Conservation (phyloP, 2,329 filamentous ascomycete genomes). For the Clonostachys rhizophaga region DNA sequence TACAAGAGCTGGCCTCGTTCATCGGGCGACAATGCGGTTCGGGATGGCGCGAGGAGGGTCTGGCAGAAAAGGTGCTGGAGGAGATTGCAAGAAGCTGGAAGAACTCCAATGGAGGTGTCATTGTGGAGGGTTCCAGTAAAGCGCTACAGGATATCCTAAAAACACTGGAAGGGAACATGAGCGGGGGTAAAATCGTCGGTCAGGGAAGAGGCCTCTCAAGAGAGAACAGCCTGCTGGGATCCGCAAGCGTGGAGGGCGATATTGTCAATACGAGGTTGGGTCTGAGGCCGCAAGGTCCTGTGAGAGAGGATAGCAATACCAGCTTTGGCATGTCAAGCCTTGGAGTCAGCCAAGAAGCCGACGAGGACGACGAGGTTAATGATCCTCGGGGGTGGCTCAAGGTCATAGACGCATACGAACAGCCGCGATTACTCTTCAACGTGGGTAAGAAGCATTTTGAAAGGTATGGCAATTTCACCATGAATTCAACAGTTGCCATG, state of each 20-base stretch:
- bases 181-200: constrained; percentile 65
- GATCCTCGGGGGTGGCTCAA: constrained; percentile 82
- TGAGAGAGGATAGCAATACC: constrained; percentile 56
- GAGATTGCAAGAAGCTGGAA: constrained; percentile 93
- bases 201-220: constrained; percentile 42
- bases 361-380: constrained; percentile 52
- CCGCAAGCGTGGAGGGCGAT: constrained; percentile 38
- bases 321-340: constrained; percentile 60
- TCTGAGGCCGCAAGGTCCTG: constrained; percentile 35
- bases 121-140: constrained; percentile 77
- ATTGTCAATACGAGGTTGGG: constrained; percentile 51
- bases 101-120: constrained; percentile 79
- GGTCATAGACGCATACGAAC: constrained; percentile 77
- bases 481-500: neutral
- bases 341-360: constrained; percentile 46
- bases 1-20: constrained; percentile 82
- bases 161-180: constrained; percentile 82
- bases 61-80: constrained; percentile 88
- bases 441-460: constrained; percentile 87
- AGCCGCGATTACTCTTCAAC: constrained; percentile 76
- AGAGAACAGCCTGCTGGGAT: constrained; percentile 60
- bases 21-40: constrained; percentile 92
- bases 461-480: constrained; percentile 36
- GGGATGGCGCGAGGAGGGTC: constrained; percentile 91
- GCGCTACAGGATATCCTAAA: constrained; percentile 80